phyloP scores from a whole-genome alignment of 2,329 filamentous ascomycete species.

The Blastomyces parvus region DNA sequence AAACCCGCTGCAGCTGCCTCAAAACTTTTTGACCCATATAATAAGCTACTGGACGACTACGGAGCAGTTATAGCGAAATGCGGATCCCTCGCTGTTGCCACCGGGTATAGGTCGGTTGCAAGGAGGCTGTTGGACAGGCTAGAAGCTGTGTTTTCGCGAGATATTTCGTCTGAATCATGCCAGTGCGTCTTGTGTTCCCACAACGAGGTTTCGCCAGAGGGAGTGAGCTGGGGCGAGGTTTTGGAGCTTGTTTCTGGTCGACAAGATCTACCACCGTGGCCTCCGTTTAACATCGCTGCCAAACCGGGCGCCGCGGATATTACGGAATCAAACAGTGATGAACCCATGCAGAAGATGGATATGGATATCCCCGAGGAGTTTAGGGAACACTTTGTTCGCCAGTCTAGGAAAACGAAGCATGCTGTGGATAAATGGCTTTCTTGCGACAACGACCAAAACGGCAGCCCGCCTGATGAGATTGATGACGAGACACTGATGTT shows the following conservation, averaged over 20 bases:
- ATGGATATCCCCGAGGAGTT: conserved; percentile 92
- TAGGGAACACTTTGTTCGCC: conserved; percentile 79
- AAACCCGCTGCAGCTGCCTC: conserved; percentile 60
- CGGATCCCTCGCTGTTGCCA: conserved; percentile 88
- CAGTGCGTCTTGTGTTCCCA: conserved; percentile 72
- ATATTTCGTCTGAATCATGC: conserved; percentile 80
- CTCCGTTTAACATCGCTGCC: conserved; percentile 66
- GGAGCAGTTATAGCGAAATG: conserved; percentile 68
- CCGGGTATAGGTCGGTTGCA: conserved; percentile 90
- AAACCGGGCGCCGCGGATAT: conserved; percentile 49
- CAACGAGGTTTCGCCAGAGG: conserved; percentile 51
- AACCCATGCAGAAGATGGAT: conserved; percentile 69
- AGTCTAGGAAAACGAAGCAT: conserved; percentile 85
- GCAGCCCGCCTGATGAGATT: conserved; percentile 72
- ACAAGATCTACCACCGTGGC: conserved; percentile 77
- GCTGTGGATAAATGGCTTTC: conserved; percentile 85
- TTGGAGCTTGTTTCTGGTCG: conserved; percentile 85
- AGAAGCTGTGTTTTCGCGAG: conserved; percentile 87
- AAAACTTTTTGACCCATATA: conserved; percentile 71
- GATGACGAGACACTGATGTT: conserved; percentile 92
- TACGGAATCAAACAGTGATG: conserved; percentile 40
- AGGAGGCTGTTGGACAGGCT: conserved; percentile 78
- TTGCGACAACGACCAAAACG: conserved; percentile 63
- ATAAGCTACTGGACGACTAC: conserved; percentile 77
- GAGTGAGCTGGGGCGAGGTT: conserved; percentile 90